Conservation (phyloP, 2,329 filamentous ascomycete genomes). For the Rhynchosporium secalis region DNA sequence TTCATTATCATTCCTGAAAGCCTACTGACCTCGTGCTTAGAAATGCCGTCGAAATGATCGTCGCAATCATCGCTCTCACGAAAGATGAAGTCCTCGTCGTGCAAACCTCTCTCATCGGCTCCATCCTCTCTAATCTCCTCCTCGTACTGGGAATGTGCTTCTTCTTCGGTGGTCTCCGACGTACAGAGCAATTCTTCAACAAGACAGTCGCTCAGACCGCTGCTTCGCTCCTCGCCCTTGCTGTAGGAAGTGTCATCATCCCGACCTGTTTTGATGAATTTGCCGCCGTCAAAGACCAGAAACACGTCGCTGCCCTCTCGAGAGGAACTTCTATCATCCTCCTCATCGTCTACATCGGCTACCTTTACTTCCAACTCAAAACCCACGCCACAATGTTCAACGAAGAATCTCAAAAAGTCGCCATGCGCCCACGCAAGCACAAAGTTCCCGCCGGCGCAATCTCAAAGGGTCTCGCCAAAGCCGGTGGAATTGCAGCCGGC, state of each 20-base stretch:
- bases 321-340: conserved; percentile 78
- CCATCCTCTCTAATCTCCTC: conserved; percentile 86
- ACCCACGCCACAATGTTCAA: conserved; percentile 82
- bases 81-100: conserved; percentile 73
- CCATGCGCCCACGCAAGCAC: conserved; percentile 53
- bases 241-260: conserved; percentile 80
- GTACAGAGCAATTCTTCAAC: conserved; percentile 86
- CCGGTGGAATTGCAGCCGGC: conserved; percentile 38
- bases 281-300: conserved; percentile 40
- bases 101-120: conserved; percentile 88
- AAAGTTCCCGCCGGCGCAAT: conserved; percentile 38
- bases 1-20: background rate
- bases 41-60: conserved; percentile 87
- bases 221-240: conserved; percentile 65
- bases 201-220: conserved; percentile 88
- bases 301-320: conserved; percentile 61
- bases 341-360: conserved; percentile 78
- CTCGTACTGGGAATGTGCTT: conserved; percentile 91
- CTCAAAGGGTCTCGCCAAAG: conserved; percentile 36
- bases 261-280: conserved; percentile 79
- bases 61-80: conserved; percentile 78
- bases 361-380: conserved; percentile 88
- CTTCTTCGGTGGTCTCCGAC: conserved; percentile 71
- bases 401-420: conserved; percentile 74
- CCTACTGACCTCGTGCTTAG: conserved; percentile 42